A percentile compares a stretch with the other conserved stretches of the same genome.
Conservation (phyloP, 495 filamentous ascomycete species). For the Oleoguttula mirabilis region DNA sequence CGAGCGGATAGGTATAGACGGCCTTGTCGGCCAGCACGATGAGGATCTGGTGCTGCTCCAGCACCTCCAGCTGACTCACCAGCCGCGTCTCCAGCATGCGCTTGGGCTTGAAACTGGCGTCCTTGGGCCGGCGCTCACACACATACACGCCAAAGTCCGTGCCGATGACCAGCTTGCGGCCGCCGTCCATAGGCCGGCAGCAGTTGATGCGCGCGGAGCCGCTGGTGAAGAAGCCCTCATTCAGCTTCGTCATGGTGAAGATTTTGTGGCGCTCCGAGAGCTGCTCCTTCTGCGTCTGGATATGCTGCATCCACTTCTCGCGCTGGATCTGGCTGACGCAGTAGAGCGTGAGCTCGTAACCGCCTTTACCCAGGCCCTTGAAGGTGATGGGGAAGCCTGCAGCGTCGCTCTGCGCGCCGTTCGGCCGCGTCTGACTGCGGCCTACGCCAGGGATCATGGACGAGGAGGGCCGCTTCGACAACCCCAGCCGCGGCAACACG, state of each 20-base stretch:
- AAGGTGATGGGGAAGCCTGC: constrained; percentile 94
- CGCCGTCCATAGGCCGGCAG: constrained; percentile 87
- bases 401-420: constrained; percentile 17
- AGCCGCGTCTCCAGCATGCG: constrained; percentile 73
- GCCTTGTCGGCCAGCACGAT: constrained; percentile 90
- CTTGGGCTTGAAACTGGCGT: constrained; percentile 59
- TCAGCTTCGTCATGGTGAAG: constrained; percentile 80
- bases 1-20: constrained; percentile 71
- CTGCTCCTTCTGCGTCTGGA: constrained; percentile 77
- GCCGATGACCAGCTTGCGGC: constrained; percentile 83
- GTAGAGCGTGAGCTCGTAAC: constrained; percentile 87
- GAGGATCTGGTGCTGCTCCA: constrained; percentile 86
- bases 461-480: constrained; percentile 77
- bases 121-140: constrained; percentile 79
- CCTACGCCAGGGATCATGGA: constrained; percentile 61
- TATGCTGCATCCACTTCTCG: constrained; percentile 91
- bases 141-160: constrained; percentile 90
- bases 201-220: constrained; percentile 77
- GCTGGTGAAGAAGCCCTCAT: constrained; percentile 62
- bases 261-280: constrained; percentile 81
- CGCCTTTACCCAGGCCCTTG: constrained; percentile 89
- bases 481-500: constrained; percentile 67
- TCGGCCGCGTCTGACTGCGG: constrained; percentile 23
- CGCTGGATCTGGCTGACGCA: constrained; percentile 66
- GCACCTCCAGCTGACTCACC: constrained; percentile 89